phyloP scores from a whole-genome alignment of 345 rosid species.

The Mercurialis annua region DNA sequence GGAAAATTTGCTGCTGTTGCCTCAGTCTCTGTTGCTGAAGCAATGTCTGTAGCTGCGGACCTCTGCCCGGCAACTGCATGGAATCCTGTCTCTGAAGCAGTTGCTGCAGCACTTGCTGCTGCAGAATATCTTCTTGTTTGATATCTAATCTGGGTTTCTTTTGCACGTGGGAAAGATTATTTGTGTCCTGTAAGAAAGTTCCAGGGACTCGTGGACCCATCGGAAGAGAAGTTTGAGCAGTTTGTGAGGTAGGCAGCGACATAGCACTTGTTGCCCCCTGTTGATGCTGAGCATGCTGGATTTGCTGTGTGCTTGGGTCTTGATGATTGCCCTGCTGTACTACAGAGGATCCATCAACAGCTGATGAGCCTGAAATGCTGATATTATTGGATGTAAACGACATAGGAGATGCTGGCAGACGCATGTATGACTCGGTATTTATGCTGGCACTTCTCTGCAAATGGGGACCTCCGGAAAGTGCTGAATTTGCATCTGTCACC shows the following conservation, averaged over 20 bases:
- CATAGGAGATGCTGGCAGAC: constrained; percentile 93
- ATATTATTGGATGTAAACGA: constrained; percentile 91
- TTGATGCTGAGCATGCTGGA: constrained; percentile 56
- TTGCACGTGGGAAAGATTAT: constrained; percentile 56
- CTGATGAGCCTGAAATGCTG: constrained; percentile 81
- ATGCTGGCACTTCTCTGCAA: constrained; percentile 95
- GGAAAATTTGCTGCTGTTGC: constrained; percentile 57
- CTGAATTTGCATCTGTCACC: constrained; percentile 96
- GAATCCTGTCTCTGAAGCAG: constrained; percentile 81
- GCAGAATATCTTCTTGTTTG: constrained; percentile 86
- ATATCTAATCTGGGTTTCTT: constrained; percentile 81
- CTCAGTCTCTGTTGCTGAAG: constrained; percentile 72
- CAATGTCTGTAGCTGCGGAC: constrained; percentile 65
- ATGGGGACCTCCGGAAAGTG: constrained; percentile 78
- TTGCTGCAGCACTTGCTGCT: constrained; percentile 77
- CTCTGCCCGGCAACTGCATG: constrained; percentile 68
- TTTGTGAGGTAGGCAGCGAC: constrained; percentile 59
- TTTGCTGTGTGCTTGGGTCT: constrained; percentile 57
- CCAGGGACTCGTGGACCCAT: constrained; percentile 61
- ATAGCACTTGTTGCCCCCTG: constrained; percentile 76
- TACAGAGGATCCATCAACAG: constrained; percentile 76
- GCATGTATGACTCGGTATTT: constrained; percentile 89
- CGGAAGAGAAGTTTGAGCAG: constrained; percentile 55
- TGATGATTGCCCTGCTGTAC: constrained; percentile 66
- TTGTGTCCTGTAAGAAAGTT: constrained; percentile 70